Evolutionary conservation across 2,329 filamentous ascomycete genomes (phyloP), one percentile per base, ranked within the genome.

Genomic region (Zymoseptoria passerinii): DNA sequence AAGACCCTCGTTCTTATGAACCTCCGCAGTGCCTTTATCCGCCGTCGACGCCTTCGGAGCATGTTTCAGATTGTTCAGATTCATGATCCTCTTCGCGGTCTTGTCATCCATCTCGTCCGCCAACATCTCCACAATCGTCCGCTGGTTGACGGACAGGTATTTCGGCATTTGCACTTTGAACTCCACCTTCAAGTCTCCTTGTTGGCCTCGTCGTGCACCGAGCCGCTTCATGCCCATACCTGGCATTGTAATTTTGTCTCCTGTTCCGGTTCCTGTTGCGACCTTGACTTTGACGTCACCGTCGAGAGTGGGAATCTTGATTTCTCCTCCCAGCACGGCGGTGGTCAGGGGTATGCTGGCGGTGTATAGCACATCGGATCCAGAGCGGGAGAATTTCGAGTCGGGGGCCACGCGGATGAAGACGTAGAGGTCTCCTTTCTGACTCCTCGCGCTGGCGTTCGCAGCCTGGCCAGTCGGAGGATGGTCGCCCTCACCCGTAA

Each of bases 141-240:
- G 83, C 78, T 99, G 92, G 76, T 96, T 97, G 51, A 88, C 83
- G 56, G 83, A 90, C 64, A 99, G 80, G 69, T 92, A 96, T 76
- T 96, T 97, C 51, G 94, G 94, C 90, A 97, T 96, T 56, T 83
- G 79, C 51, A 99, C 89, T 73, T 90, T 90, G 81, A 96, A 99
- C 73, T 99, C 92, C 6, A 99, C 91, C 71, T 85, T 87, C 60
- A 99, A 77, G 70, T 99, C 94, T 63, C 94, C 94, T 28, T 81
- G 83, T 48, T 81, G 81, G 29, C 81, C 83, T 57, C 85, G 81
- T 52, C 90, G 82, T 18, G 82, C 68, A 61, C 83, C 80, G 9
- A 99, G 80, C 67, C 89, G 88, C 76, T 89, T 91, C 92, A 99
- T 97, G 60, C 94, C 94, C 88, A 90, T 91, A 6, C 92, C 92